Base-by-base conservation (phyloP, 208 protist species). In the Leishmania aethiopica region DNA sequence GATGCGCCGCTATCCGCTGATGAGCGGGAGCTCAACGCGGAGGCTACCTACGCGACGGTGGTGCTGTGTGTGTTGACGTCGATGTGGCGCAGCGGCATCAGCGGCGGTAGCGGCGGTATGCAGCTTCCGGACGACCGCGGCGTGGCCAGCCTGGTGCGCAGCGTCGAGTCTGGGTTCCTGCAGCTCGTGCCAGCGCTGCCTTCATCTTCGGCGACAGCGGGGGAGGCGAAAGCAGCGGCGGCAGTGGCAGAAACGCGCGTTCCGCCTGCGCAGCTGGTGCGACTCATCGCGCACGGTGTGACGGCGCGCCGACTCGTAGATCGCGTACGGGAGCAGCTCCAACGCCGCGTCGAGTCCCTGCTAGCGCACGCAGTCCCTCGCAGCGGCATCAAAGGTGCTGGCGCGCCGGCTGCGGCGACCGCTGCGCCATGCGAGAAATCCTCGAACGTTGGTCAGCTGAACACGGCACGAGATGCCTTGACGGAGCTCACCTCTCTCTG, bases 401-500 rank as follows among this genome's bases (percentile, higher is more conserved):
- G 75, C 37, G 75, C 53, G 7, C 7, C 67, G 22, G 19, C 37
- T n/a, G 32, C 42, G 28, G 70, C 70, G 28, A 13, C 66, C 15
- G 19, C 25, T 51, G 45, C 70, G 45, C 15, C 67, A n/a, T 47
- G 67, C 67, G 25, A 55, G 45, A 51, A 17, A 25, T 51, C 70
- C 17, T 74, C 42, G 7, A 51, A 74, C 13, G 17, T 22, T 32
- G 2, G 8, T 32, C 73, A 59, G 17, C 78, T 86, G 15, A 73
- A 53, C n/a, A 78, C 83, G 32, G 82, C 93, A 28, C 86, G 91
- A 40, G 94, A 97, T 81, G 87, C 81, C 28, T 77, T 92, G 47
- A 96, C 94, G 28, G 91, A 93, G 73, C 86, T 96, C 53, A 95
- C 90, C 37, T 82, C 86, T n/a, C 64, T 79, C 35, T 81, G 85